Base-by-base conservation (phyloP, 176 grass and related monocot genomes). In the Tillandsia leiboldiana region DNA sequence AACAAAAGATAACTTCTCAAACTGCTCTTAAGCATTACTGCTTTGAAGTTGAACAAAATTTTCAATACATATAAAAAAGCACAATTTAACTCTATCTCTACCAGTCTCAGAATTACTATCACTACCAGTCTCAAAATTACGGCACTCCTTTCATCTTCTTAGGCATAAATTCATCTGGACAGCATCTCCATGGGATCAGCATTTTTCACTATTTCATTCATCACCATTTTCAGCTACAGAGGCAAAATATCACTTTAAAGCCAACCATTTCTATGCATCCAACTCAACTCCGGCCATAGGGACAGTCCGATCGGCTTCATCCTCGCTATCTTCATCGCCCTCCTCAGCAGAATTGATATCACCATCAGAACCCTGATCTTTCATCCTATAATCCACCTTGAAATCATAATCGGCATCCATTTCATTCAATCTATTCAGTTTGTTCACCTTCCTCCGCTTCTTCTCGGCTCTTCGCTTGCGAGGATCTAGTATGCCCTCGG, bases 401-500 rank as follows among this genome's bases (percentile, higher is more conserved):
- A 86, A 86, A 63, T 86, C 79, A 67, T 86, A 86, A 71, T 86
- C 83, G 49, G 50, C 75, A 2, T 75, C 72, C 12, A 48, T 68
- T 0, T 78, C 77, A 29, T 88, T 79, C 71, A 73, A 27, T 52
- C 66, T 61, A 0, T 61, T 77, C 15, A 77, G 70, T 80, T 67
- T 92, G 49, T 28, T 53, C 26, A 70, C 79, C 57, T 82, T 82
- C 56, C 79, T 73, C 47, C 50, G 69, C 50, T 78, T 86, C 70
- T 78, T 86, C 50, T 86, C 78, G 8, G 84, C 82, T 75, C 86
- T 93, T 53, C 22, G 77, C 79, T 84, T 93, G 18, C 79, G 86
- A 9, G 89, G 94, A 58, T 99, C 82, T 1, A 93, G 68, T 64
- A 99, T 93, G 72, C 89, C 94, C 63, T 88, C 80, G 0, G 84